These are phyloP conservation scores for Phoma sp. DNA, from an alignment of 2,329 filamentous ascomycete species.

Conservation along the genomic window DNA sequence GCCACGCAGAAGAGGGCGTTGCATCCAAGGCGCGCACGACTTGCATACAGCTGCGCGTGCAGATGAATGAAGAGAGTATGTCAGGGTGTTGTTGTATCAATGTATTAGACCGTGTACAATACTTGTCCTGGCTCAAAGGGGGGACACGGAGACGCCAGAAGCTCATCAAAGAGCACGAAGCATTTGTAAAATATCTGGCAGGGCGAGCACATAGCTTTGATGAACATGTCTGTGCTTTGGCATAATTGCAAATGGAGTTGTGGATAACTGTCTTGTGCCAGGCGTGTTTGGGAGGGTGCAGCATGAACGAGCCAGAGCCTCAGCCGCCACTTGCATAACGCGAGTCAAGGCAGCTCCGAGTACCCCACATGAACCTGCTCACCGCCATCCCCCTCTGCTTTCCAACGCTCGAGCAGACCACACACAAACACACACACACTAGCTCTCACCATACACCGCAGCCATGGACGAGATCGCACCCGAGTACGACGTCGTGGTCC, in stretches of 20 bases:
- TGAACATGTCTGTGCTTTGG: slow-evolving; percentile 17
- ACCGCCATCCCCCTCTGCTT: slow-evolving; percentile 33
- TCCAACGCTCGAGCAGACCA: slow-evolving; percentile 30
- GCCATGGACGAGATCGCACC: slow-evolving; percentile 97
- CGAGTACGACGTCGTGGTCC: slow-evolving; percentile 98
- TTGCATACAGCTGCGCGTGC: background rate
- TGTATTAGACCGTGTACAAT: slow-evolving; percentile 20
- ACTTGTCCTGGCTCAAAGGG: slow-evolving; percentile 4
- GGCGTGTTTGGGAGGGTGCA: slow-evolving; percentile 8
- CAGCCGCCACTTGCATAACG: slow-evolving; percentile 28
- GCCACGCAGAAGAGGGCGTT: background rate
- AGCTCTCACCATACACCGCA: slow-evolving; percentile 28
- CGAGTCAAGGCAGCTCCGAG: slow-evolving; percentile 42
- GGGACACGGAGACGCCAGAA: background rate
- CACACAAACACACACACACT: slow-evolving; percentile 28
- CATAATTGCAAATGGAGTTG: slow-evolving; percentile 11
- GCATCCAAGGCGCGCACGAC: background rate
- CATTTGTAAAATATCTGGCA: slow-evolving; percentile 19
- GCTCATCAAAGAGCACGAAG: background rate
- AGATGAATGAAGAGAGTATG: background rate
- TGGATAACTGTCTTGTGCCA: slow-evolving; percentile 18
- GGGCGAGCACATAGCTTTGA: slow-evolving; percentile 19
- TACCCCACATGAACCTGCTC: slow-evolving; percentile 34
- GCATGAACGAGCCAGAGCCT: slow-evolving; percentile 21
- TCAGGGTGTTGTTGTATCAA: slow-evolving; percentile 2